Evolutionary conservation across 2,329 filamentous ascomycete genomes (phyloP).

Genomic region (Dactylonectria estremocensis): DNA sequence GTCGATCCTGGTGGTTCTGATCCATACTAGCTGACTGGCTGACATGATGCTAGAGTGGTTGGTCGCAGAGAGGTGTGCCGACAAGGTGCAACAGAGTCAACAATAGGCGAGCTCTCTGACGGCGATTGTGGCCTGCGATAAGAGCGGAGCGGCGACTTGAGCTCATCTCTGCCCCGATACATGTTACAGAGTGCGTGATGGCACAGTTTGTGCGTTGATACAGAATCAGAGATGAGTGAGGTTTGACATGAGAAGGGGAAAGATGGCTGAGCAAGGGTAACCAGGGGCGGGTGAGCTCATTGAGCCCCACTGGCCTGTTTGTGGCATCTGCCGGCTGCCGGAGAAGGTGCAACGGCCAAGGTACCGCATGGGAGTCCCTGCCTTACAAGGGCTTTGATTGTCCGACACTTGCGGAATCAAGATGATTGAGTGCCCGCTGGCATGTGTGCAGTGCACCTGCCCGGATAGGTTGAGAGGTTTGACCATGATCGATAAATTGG

Average conservation of each 20-base stretch:
- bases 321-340: conserved; percentile 22
- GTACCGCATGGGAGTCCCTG: background rate
- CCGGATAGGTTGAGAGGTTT: background rate
- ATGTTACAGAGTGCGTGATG: background rate
- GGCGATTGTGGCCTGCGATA: background rate
- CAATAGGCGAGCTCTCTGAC: background rate
- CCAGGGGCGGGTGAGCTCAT: conserved; percentile 6
- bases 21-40: background rate
- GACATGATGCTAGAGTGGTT: background rate
- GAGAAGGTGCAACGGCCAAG: conserved; percentile 15
- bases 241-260: background rate
- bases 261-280: background rate
- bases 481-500: conserved; percentile 22
- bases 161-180: background rate
- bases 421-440: background rate
- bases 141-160: background rate
- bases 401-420: background rate
- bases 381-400: background rate
- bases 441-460: background rate
- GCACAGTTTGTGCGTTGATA: no score
- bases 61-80: background rate
- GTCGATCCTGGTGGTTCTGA: background rate
- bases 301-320: conserved; percentile 16
- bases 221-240: no score
- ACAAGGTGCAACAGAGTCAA: background rate